phyloP scores from a whole-genome alignment of 352 stramenopile species.

The Phytophthora quininea region DNA sequence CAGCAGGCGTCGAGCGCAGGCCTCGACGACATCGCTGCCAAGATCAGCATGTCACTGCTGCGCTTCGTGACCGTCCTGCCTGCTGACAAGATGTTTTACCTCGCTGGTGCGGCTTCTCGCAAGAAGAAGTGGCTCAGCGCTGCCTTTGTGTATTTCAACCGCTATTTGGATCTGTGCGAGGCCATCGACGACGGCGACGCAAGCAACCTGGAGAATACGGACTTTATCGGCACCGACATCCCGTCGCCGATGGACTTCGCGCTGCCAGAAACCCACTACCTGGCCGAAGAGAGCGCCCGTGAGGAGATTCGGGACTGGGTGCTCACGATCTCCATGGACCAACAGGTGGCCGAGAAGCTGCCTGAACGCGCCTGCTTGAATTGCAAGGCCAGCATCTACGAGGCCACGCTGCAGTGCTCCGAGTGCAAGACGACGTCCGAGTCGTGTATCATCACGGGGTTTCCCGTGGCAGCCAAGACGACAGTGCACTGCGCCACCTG shows the following conservation, averaged over 20 bases:
- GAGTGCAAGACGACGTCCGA: slow-evolving; percentile 81
- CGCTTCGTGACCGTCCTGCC: slow-evolving; percentile 90
- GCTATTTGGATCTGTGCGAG: slow-evolving; percentile 94
- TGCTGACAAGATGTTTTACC: slow-evolving; percentile 95
- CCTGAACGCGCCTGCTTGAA: slow-evolving; percentile 72
- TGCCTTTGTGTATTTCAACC: slow-evolving; percentile 96
- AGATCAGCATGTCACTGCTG: slow-evolving; percentile 89
- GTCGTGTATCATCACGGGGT: slow-evolving; percentile 92
- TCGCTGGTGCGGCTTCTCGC: slow-evolving; percentile 79
- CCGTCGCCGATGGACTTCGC: slow-evolving; percentile 81
- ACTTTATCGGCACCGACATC: slow-evolving; percentile 94
- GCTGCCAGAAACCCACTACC: slow-evolving; percentile 77
- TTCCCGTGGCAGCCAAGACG: slow-evolving; percentile 85
- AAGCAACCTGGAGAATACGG: slow-evolving; percentile 91
- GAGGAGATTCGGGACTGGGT: slow-evolving; percentile 97
- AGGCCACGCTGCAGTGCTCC: slow-evolving; percentile 74
- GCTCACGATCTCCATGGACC: slow-evolving; percentile 94
- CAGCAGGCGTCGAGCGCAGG: slow-evolving; percentile 58
- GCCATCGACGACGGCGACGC: slow-evolving; percentile 92
- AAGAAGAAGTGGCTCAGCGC: slow-evolving; percentile 92
- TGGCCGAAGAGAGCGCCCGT: slow-evolving; percentile 80
- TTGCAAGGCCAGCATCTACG: slow-evolving; percentile 90
- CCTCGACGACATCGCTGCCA: slow-evolving; percentile 72
- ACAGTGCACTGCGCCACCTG: slow-evolving; percentile 90
- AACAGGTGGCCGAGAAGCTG: slow-evolving; percentile 92